Conservation (phyloP, 2,329 filamentous ascomycete species). For the Triangularia setosa region DNA sequence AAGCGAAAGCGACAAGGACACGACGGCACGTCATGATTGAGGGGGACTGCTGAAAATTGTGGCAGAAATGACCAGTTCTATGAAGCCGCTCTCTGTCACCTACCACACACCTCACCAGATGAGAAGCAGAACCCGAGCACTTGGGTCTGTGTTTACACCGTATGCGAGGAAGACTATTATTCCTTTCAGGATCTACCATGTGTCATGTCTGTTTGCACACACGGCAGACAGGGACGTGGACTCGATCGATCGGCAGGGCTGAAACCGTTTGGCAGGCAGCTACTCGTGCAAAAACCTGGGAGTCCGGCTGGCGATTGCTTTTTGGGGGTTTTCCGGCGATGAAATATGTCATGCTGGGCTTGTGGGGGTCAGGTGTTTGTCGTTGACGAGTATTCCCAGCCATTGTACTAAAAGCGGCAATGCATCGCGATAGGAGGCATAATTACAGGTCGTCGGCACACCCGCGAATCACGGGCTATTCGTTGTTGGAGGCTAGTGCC, state of each 20-base stretch:
- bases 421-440: neutral
- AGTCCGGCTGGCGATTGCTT: neutral
- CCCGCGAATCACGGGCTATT: neutral
- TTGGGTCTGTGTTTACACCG: too few species aligned
- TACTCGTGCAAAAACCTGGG: neutral
- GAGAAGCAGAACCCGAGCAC: too few species aligned
- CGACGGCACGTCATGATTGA: too few species aligned
- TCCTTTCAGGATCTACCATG: neutral
- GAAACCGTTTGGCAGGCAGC: slow-evolving; percentile 13
- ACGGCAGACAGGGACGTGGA: neutral
- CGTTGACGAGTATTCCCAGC: neutral
- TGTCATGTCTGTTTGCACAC: neutral
- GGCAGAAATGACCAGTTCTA: too few species aligned
- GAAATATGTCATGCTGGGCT: neutral
- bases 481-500: neutral
- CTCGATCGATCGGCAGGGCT: slow-evolving; percentile 22
- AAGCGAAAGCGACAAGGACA: too few species aligned
- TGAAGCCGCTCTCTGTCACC: too few species aligned
- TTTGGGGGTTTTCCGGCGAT: neutral
- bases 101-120: too few species aligned
- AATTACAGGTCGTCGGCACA: neutral
- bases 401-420: neutral
- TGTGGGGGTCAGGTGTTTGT: neutral
- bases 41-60: too few species aligned
- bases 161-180: neutral